phyloP scores from a whole-genome alignment of 176 grass and related monocot species.

The Zizania latifolia region DNA sequence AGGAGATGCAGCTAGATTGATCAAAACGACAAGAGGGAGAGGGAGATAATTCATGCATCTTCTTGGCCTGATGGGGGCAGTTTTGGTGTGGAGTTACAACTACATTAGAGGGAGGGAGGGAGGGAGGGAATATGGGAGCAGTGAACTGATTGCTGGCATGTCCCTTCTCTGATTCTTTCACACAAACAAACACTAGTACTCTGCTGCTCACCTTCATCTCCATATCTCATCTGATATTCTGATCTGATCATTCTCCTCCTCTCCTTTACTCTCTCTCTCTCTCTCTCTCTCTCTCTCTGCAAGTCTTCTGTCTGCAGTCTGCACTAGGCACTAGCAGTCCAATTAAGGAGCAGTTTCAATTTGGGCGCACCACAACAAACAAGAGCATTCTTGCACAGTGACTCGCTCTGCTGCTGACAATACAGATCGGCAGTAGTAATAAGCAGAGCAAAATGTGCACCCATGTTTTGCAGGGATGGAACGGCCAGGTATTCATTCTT shows the following conservation, averaged over 20 bases:
- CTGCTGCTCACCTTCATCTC: background rate
- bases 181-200: background rate
- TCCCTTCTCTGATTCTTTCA: background rate
- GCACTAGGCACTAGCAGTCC: too few species aligned
- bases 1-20: too few species aligned
- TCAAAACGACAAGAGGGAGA: background rate
- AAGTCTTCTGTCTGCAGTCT: too few species aligned
- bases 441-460: background rate
- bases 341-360: background rate
- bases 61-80: background rate
- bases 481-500: background rate
- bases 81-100: background rate
- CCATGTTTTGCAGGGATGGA: background rate
- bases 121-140: slow-evolving; percentile 20
- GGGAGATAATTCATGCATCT: background rate
- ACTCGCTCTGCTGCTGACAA: too few species aligned
- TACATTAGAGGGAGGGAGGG: background rate
- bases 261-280: too few species aligned
- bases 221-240: too few species aligned
- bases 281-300: too few species aligned
- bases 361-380: background rate
- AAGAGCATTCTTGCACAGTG: too few species aligned
- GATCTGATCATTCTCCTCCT: background rate
- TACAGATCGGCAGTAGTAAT: too few species aligned
- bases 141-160: background rate